A percentile compares a stretch with the other conserved stretches of the same genome.
phyloP scores from a whole-genome alignment of 2,329 filamentous ascomycete species.

The Xylaria arbuscula region DNA sequence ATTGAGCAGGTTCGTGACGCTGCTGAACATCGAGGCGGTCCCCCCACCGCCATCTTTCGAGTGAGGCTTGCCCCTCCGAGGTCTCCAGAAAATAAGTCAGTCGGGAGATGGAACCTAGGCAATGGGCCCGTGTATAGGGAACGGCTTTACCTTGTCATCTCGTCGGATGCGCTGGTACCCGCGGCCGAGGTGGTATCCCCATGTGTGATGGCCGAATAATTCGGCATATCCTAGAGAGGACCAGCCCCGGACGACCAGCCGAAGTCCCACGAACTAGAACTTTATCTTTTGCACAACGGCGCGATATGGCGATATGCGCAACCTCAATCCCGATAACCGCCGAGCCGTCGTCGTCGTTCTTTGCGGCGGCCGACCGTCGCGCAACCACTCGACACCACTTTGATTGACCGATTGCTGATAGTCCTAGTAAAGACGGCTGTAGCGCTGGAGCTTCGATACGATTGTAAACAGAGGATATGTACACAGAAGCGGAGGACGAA shows the following conservation, averaged over 20 bases:
- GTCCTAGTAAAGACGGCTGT: not conserved
- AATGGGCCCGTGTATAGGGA: not conserved
- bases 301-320: no score
- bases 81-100: constrained; percentile 50
- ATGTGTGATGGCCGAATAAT: constrained; percentile 65
- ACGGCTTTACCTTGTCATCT: constrained; percentile 61
- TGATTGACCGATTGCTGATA: constrained; percentile 14
- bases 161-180: constrained; percentile 52
- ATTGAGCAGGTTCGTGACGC: constrained; percentile 94
- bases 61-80: constrained; percentile 69
- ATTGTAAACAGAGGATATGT: not conserved
- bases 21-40: constrained; percentile 88
- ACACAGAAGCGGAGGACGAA: not conserved
- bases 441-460: not conserved
- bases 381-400: constrained; percentile 11
- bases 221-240: constrained; percentile 60
- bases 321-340: not conserved
- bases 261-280: constrained; percentile 19
- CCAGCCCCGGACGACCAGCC: constrained; percentile 20
- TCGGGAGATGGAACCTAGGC: constrained; percentile 14
- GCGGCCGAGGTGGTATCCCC: constrained; percentile 55
- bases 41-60: constrained; percentile 76
- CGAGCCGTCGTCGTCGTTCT: constrained; percentile 1
- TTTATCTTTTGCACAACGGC: not conserved
- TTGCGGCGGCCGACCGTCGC: not conserved